Conservation (phyloP, 257 asterid species). For the Verbascum thapsus region DNA sequence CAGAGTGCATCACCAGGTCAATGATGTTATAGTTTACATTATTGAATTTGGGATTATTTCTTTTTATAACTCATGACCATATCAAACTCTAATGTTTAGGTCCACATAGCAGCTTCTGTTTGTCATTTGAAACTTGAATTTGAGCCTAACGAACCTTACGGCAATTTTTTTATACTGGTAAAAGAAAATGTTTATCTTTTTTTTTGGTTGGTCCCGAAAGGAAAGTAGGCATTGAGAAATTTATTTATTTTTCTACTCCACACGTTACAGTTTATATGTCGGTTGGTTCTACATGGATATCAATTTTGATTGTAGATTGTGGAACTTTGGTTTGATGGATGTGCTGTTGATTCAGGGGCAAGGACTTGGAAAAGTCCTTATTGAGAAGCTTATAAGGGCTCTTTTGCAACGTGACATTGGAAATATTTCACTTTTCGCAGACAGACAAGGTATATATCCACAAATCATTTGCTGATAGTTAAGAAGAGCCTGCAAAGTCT, state of each 20-base stretch:
- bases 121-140: neutral
- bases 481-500: neutral
- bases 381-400: conserved; percentile 81
- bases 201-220: conserved; percentile 4
- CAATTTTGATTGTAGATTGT: neutral
- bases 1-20: neutral
- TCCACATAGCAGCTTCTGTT: neutral
- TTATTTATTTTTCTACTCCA: neutral
- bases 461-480: neutral
- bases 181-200: neutral
- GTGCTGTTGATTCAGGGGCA: conserved; percentile 65
- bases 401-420: conserved; percentile 91
- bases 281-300: conserved; percentile 8
- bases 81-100: no score
- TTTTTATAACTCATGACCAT: conserved; percentile 1
- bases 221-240: neutral
- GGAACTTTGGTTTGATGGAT: conserved; percentile 18
- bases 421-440: conserved; percentile 90
- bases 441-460: conserved; percentile 69
- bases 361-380: conserved; percentile 90
- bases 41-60: neutral
- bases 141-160: neutral
- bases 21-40: conserved; percentile 4
- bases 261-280: conserved; percentile 2
- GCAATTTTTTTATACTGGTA: neutral